These are phyloP conservation scores for Leccinum disarticulatum DNA, from an alignment of 768 basidiomycete genomes.

Conservation along the genomic window DNA sequence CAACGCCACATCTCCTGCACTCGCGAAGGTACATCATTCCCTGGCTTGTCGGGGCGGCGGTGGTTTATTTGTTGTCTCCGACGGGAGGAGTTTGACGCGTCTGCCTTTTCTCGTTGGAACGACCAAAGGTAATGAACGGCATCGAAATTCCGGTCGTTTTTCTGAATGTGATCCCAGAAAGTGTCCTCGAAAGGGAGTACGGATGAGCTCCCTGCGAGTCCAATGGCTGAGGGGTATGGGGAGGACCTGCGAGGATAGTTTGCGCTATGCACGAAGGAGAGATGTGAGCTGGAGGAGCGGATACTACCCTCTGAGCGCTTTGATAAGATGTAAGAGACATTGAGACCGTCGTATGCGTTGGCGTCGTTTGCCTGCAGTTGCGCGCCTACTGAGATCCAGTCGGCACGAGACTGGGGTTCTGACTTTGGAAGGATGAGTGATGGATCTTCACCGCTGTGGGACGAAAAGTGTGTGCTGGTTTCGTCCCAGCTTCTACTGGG, in stretches of 20 bases:
- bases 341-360: constrained; percentile 38
- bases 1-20: constrained; percentile 68
- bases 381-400: constrained; percentile 55
- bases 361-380: constrained; percentile 30
- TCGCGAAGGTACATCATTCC: constrained; percentile 22
- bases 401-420: constrained; percentile 41
- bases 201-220: constrained; percentile 33
- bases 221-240: constrained; percentile 25
- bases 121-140: constrained; percentile 52
- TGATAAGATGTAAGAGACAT: constrained; percentile 44
- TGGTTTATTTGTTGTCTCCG: constrained; percentile 23
- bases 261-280: constrained; percentile 18
- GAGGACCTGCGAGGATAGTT: constrained; percentile 18
- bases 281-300: constrained; percentile 31
- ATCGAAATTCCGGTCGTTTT: constrained; percentile 44
- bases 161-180: constrained; percentile 38
- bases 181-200: constrained; percentile 40
- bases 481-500: constrained; percentile 63
- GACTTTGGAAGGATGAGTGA: constrained; percentile 44
- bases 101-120: constrained; percentile 54
- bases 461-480: constrained; percentile 23
- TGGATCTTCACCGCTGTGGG: constrained; percentile 23
- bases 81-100: constrained; percentile 28
- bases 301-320: constrained; percentile 33
- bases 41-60: constrained; percentile 15